Conservation (phyloP, 2,329 filamentous ascomycete species). For the Cordyceps farinosa region DNA sequence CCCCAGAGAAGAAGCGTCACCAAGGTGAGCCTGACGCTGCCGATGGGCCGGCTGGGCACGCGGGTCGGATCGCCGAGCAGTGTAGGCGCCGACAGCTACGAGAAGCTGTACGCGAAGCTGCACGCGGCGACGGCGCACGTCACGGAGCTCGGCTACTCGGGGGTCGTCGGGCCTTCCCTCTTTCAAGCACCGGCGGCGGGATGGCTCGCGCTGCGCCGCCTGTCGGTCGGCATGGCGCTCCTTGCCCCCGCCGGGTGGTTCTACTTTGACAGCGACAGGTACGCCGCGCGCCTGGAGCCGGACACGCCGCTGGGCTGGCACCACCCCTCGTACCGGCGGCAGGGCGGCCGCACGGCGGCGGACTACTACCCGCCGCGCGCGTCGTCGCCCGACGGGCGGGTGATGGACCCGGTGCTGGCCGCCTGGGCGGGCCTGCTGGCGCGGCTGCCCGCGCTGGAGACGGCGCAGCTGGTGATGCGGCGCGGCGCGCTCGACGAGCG, state of each 20-base stretch:
- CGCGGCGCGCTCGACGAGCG: neutral
- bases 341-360: neutral
- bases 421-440: neutral
- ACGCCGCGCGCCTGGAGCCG: neutral
- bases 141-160: neutral
- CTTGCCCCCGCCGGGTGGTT: neutral
- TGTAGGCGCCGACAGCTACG: neutral
- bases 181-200: neutral
- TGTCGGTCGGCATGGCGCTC: constrained; percentile 5
- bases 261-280: neutral
- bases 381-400: neutral
- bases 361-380: no score
- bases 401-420: constrained; percentile 1
- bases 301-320: constrained; percentile 1
- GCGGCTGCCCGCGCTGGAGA: constrained; percentile 9
- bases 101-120: neutral
- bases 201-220: constrained; percentile 3
- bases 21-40: neutral
- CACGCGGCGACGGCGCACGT: neutral
- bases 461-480: neutral
- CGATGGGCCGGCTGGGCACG: neutral
- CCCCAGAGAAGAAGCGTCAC: neutral
- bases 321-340: neutral
- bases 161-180: neutral
- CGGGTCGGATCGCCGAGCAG: neutral